Percentiles rank a stretch among this genome's conserved stretches.
Conservation (phyloP, 257 asterid genomes). For the Gynochthodes officinalis region DNA sequence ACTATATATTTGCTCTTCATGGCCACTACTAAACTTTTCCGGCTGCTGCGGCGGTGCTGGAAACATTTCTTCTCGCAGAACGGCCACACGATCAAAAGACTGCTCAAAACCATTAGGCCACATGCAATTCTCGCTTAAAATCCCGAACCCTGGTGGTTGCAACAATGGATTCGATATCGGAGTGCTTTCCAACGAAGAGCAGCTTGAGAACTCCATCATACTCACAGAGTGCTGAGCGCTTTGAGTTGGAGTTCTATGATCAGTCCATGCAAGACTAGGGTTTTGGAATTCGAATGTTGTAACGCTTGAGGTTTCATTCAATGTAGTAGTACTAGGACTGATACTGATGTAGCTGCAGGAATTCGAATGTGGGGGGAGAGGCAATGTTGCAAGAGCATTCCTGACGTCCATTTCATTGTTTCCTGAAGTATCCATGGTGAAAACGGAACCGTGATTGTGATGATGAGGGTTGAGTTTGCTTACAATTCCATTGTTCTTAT, state of each 20-base stretch:
- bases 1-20: slow-evolving; percentile 18
- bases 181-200: slow-evolving; percentile 29
- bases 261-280: slow-evolving; percentile 25
- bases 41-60: slow-evolving; percentile 17
- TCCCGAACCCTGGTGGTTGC: slow-evolving; percentile 23
- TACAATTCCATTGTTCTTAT: neutral
- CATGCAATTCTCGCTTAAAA: slow-evolving; percentile 26
- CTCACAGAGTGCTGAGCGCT: slow-evolving; percentile 16
- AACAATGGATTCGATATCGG: slow-evolving; percentile 21
- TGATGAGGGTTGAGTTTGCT: slow-evolving; percentile 6
- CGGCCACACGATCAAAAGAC: slow-evolving; percentile 9
- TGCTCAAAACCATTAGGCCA: slow-evolving; percentile 25
- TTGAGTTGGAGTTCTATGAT: neutral
- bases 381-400: slow-evolving; percentile 17
- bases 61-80: slow-evolving; percentile 4
- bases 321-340: neutral
- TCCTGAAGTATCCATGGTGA: slow-evolving; percentile 45
- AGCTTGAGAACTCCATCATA: slow-evolving; percentile 31
- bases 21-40: slow-evolving; percentile 7
- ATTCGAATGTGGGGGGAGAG: neutral
- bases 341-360: neutral
- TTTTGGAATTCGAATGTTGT: slow-evolving; percentile 22
- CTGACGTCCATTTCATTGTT: slow-evolving; percentile 20
- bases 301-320: slow-evolving; percentile 8
- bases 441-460: slow-evolving; percentile 23